Conservation (phyloP, 768 basidiomycete species). For the Leccinellum albellum region DNA sequence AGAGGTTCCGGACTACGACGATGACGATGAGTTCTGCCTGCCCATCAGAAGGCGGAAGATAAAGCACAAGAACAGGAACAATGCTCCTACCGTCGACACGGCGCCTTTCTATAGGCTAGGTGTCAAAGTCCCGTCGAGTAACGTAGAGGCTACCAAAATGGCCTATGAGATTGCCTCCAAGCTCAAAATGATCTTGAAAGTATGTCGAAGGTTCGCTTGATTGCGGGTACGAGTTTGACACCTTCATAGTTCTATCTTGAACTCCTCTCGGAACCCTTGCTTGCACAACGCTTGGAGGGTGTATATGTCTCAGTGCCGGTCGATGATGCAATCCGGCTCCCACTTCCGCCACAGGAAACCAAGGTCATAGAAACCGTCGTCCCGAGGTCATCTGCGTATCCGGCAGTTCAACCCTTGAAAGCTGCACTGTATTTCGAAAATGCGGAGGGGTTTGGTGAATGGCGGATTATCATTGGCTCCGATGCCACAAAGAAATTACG, state of each 20-base stretch:
- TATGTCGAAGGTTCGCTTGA: slow-evolving; percentile 1
- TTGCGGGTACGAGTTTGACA: background rate
- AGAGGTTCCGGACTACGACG: slow-evolving; percentile 4
- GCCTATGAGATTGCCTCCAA: slow-evolving; percentile 15
- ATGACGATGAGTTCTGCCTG: slow-evolving; percentile 5
- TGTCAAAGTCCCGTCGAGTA: slow-evolving; percentile 22
- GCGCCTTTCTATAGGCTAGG: slow-evolving; percentile 31
- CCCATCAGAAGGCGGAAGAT: slow-evolving; percentile 9
- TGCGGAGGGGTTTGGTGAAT: slow-evolving; percentile 58
- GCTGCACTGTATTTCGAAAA: slow-evolving; percentile 59
- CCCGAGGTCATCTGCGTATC: slow-evolving; percentile 31
- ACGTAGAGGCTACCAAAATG: slow-evolving; percentile 14
- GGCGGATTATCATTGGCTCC: slow-evolving; percentile 55
- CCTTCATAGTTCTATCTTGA: slow-evolving; percentile 23
- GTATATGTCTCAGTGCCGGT: slow-evolving; percentile 5
- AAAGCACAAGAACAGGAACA: slow-evolving; percentile 16
- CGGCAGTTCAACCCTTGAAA: slow-evolving; percentile 54
- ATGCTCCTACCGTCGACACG: slow-evolving; percentile 19
- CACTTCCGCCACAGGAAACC: background rate
- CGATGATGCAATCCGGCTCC: background rate
- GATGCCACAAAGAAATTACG: slow-evolving; percentile 49
- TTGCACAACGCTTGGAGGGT: slow-evolving; percentile 7
- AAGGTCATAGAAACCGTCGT: background rate
- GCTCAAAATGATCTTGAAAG: slow-evolving; percentile 30
- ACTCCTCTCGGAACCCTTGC: slow-evolving; percentile 16